Percentiles rank a stretch among this genome's conserved stretches.
Evolutionary conservation across 169 alveolate species (phyloP).

Genomic region (Plasmodium falciparum): DNA sequence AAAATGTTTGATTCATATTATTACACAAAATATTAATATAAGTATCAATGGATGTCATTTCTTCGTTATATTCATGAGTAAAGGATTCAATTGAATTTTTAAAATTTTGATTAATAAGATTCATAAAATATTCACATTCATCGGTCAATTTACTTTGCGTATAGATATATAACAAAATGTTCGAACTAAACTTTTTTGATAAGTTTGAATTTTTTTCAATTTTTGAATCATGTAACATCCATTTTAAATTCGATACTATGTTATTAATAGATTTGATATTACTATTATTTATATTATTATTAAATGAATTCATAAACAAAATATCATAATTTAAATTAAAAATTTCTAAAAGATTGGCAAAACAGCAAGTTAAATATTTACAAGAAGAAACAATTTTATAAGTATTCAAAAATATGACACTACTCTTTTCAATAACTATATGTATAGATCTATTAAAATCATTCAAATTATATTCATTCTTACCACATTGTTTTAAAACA

Average conservation of each 20-base stretch:
- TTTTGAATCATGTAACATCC: conserved; percentile 76
- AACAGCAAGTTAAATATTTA: conserved; percentile 66
- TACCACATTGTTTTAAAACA: conserved; percentile 53
- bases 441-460: conserved; percentile 28
- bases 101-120: conserved; percentile 57
- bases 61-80: conserved; percentile 25
- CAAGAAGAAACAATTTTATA: conserved; percentile 35
- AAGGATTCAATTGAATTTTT: conserved; percentile 41
- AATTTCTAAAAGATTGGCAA: conserved; percentile 45
- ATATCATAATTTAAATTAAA: conserved; percentile 58
- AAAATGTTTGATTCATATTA: conserved; percentile 42
- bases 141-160: conserved; percentile 70
- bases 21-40: conserved; percentile 41
- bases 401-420: conserved; percentile 44
- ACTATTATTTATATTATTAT: conserved; percentile 64
- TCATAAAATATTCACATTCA: conserved; percentile 62
- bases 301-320: conserved; percentile 58
- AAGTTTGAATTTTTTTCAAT: conserved; percentile 45
- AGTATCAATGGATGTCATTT: conserved; percentile 12
- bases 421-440: conserved; percentile 44
- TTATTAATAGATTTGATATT: conserved; percentile 55
- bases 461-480: conserved; percentile 44
- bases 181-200: conserved; percentile 39
- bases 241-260: conserved; percentile 45
- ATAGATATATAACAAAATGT: conserved; percentile 41